Evolutionary conservation across 208 protist species (phyloP), one percentile per base, ranked within the genome.

Genomic region (Leptomonas seymouri): DNA sequence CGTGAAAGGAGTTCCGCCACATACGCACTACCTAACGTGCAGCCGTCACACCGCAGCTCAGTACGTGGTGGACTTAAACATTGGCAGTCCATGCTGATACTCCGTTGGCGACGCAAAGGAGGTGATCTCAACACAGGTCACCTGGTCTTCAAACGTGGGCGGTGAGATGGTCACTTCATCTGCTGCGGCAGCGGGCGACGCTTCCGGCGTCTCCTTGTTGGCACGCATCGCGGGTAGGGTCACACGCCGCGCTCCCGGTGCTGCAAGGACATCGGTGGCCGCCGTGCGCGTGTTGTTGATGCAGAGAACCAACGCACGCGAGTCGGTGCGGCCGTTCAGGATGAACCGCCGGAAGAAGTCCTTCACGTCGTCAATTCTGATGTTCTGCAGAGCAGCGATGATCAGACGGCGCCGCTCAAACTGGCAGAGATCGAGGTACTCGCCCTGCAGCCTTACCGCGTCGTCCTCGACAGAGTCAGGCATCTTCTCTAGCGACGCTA

Each of bases 401-500:
- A 78, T 75, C 31, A 45, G 65, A 25, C 77, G 68, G 48, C 77
- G 77, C 45, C 73, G 41, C n/a, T 69, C 53, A 25, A 81, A 58
- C 27, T 74, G 78, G 12, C 50, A 53, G 46, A 78, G 66, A 56
- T 79, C 56, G 34, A 77, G 57, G 64, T 88, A 80, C 41, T 76
- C 77, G 20, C 41, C 15, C 12, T 74, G 23, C 28, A 93, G 71
- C 21, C 74, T 63, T 25, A 12, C 21, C 20, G 72, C 73, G 56
- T 90, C 87, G 7, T 66, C 15, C 27, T 73, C 73, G 30, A 88
- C 82, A 11, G 84, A 85, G 31, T 80, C 69, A 0, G 87, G 84
- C 54, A 77, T 31, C 72, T 86, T 89, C 55, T 81, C 77, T 20
- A 81, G 70, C 2, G 63, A n/a, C 31, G 75, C 59, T 0, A 88